Conservation (phyloP, 2,329 filamentous ascomycete genomes). For the Hymenoscyphus scutula region DNA sequence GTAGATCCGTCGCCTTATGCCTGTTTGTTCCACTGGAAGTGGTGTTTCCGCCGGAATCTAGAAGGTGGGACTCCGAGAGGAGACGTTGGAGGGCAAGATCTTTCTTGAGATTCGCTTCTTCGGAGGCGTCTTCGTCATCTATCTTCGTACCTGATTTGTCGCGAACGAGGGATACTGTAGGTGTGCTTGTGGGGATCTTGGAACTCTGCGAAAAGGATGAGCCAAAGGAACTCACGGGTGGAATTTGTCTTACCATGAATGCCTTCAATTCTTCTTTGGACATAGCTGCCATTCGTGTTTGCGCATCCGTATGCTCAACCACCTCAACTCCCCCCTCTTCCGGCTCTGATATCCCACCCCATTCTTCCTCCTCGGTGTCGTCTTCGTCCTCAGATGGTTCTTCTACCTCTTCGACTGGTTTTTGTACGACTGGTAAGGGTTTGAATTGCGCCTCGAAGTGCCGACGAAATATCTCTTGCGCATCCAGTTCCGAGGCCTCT, state of each 20-base stretch:
- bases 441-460: conserved; percentile 89
- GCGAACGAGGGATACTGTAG: conserved; percentile 31
- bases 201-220: conserved; percentile 26
- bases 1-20: conserved; percentile 78
- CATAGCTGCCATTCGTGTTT: conserved; percentile 41
- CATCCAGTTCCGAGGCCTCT: conserved; percentile 44
- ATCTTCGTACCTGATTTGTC: conserved; percentile 28
- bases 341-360: conserved; percentile 61
- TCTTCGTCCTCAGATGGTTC: conserved; percentile 35
- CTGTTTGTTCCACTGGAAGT: conserved; percentile 62
- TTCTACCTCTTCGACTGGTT: conserved; percentile 20
- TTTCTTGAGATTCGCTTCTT: conserved; percentile 73
- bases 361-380: conserved; percentile 48
- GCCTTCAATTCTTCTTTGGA: conserved; percentile 70
- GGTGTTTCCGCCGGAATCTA: conserved; percentile 58
- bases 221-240: not conserved
- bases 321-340: conserved; percentile 44
- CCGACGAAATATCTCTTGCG: conserved; percentile 73
- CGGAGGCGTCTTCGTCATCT: conserved; percentile 54
- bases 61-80: conserved; percentile 86
- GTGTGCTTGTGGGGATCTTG: conserved; percentile 29
- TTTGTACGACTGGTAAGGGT: conserved; percentile 54
- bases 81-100: conserved; percentile 90
- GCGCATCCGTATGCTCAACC: conserved; percentile 41
- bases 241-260: conserved; percentile 63